A percentile compares a stretch with the other conserved stretches of the same genome.
phyloP scores from a whole-genome alignment of 805 yeast genomes.

The Saturnispora galanensis region DNA sequence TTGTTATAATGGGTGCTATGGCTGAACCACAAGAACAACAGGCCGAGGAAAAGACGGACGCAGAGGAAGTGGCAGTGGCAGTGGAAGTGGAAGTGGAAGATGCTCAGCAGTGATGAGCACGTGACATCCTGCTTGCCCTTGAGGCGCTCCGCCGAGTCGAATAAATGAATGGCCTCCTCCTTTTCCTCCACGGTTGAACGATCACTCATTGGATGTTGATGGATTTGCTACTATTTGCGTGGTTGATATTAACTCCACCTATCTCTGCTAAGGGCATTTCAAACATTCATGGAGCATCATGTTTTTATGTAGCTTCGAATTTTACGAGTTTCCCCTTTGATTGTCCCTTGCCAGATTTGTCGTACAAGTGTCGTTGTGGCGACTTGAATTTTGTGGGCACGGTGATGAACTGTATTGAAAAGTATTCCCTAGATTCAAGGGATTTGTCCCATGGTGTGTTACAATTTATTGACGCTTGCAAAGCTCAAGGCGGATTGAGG shows the following conservation, averaged over 20 bases:
- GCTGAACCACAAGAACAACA: neutral
- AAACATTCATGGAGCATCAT: constrained; percentile 29
- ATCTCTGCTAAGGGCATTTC: constrained; percentile 23
- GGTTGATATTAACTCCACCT: neutral
- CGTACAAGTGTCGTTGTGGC: constrained; percentile 28
- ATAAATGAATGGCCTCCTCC: neutral
- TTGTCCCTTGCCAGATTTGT: constrained; percentile 26
- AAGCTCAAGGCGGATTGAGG: constrained; percentile 23
- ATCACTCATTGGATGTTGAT: neutral
- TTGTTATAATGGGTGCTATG: neutral
- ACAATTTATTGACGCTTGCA: constrained; percentile 28
- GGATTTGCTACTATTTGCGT: neutral
- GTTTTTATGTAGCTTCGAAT: constrained; percentile 27
- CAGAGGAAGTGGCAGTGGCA: neutral
- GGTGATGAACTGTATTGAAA: constrained; percentile 27
- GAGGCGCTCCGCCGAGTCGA: too few relatives aligned
- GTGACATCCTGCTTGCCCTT: too few relatives aligned
- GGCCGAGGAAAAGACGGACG: neutral
- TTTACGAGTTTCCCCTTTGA: constrained; percentile 26
- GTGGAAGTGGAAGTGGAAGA: neutral
- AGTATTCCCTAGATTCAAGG: constrained; percentile 20
- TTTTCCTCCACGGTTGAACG: neutral
- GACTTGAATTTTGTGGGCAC: constrained; percentile 29
- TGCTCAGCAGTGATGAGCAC: too few relatives aligned
- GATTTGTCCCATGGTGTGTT: constrained; percentile 24